Conservation (phyloP, 495 filamentous ascomycete genomes). For the Podospora appendiculata region DNA sequence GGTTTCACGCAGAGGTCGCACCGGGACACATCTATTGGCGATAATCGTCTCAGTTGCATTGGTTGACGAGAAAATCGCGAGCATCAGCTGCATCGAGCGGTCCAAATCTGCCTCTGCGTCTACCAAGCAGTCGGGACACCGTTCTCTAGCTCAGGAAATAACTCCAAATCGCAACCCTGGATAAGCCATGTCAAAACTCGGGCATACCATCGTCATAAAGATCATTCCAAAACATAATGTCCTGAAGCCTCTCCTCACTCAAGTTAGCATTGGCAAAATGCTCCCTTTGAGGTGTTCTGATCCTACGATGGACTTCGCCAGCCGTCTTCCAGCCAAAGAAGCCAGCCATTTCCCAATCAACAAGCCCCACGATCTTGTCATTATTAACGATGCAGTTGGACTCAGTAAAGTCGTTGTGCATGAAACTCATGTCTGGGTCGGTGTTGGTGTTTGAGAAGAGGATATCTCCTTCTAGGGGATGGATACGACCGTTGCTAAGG, state of each 20-base stretch:
- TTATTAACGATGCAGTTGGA: slow-evolving; percentile 37
- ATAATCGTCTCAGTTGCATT: no score
- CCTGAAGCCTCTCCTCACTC: neutral
- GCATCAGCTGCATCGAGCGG: no score
- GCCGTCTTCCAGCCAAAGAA: slow-evolving; percentile 37
- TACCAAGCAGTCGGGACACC: no score
- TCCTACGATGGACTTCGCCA: slow-evolving; percentile 27
- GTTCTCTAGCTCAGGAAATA: no score
- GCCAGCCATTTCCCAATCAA: slow-evolving; percentile 42
- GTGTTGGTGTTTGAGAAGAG: slow-evolving; percentile 20
- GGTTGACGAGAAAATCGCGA: no score
- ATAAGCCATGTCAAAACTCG: no score
- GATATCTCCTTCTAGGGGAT: slow-evolving; percentile 22
- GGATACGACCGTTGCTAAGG: slow-evolving; percentile 25
- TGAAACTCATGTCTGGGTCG: slow-evolving; percentile 28
- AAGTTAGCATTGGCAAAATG: slow-evolving; percentile 30
- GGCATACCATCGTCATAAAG: no score
- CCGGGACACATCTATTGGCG: no score
- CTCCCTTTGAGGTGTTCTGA: slow-evolving; percentile 31
- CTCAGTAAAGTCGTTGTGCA: slow-evolving; percentile 36
- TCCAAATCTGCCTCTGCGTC: no score
- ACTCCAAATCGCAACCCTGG: no score
- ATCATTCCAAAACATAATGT: slow-evolving; percentile 3
- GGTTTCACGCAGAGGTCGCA: no score
- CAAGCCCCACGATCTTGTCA: slow-evolving; percentile 34